Evolutionary conservation across 1,284 basidiomycete species (phyloP).

Genomic region (Tremellales sp.): DNA sequence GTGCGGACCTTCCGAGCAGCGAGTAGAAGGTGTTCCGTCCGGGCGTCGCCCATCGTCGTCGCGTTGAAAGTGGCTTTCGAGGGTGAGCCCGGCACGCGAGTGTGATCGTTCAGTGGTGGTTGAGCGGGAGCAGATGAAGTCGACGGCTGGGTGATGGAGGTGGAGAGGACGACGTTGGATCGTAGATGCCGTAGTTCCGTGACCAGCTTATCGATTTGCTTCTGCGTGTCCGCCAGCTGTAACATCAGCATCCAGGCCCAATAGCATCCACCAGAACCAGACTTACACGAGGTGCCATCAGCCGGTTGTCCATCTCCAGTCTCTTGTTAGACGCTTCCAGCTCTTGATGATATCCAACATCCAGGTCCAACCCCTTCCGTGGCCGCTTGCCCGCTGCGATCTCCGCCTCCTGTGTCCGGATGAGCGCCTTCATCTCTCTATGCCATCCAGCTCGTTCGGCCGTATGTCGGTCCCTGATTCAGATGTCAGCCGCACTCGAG

Average conservation of each 20-base stretch:
- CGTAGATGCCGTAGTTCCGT: slow-evolving; percentile 44
- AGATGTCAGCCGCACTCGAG: not conserved
- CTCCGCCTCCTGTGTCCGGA: slow-evolving; percentile 29
- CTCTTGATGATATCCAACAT: slow-evolving; percentile 47
- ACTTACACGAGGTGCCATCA: slow-evolving; percentile 46
- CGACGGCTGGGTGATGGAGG: slow-evolving; percentile 4
- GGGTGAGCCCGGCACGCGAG: slow-evolving; percentile 11
- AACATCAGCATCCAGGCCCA: slow-evolving; percentile 3
- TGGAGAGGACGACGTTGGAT: slow-evolving; percentile 37
- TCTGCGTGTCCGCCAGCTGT: slow-evolving; percentile 44
- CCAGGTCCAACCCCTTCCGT: slow-evolving; percentile 35
- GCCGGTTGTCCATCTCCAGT: slow-evolving; percentile 45
- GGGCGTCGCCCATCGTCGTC: slow-evolving; percentile 44
- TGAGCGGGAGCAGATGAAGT: not conserved
- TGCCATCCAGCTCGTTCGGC: slow-evolving; percentile 40
- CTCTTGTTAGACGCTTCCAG: slow-evolving; percentile 46
- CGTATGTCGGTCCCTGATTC: slow-evolving; percentile 25
- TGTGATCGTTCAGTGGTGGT: not conserved
- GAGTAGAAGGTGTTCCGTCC: slow-evolving; percentile 44
- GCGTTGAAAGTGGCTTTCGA: slow-evolving; percentile 2
- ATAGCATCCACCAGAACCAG: not conserved
- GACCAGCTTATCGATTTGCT: slow-evolving; percentile 46
- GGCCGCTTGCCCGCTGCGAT: slow-evolving; percentile 28
- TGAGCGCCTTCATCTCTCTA: slow-evolving; percentile 33
- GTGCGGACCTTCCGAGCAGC: slow-evolving; percentile 43